These are phyloP conservation scores for Poterioochromonas sp. DNA, from an alignment of 352 stramenopile genomes.

Conservation along the genomic window DNA sequence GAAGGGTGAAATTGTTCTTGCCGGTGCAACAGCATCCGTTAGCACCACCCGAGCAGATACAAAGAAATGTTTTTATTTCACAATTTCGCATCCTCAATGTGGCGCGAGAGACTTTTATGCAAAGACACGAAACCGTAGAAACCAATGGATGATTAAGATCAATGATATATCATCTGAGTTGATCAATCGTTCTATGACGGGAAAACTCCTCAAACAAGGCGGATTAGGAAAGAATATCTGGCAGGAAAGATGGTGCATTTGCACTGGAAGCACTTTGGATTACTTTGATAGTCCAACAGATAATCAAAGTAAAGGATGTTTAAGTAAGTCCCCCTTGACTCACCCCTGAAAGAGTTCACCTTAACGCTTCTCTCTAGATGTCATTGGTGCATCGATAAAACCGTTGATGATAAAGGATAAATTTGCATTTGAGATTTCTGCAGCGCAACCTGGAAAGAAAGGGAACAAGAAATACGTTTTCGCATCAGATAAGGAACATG, in stretches of 20 bases:
- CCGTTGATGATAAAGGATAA: background rate
- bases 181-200: background rate
- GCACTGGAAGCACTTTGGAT: background rate
- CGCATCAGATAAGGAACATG: background rate
- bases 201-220: constrained; percentile 4
- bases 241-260: constrained; percentile 23
- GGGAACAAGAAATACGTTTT: background rate
- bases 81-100: constrained; percentile 5
- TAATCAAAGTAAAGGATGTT: background rate
- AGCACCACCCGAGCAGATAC: background rate
- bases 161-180: background rate
- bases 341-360: background rate
- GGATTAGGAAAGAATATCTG: background rate
- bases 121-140: background rate
- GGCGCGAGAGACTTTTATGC: background rate
- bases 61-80: constrained; percentile 10
- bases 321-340: too few species aligned
- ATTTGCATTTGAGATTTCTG: background rate
- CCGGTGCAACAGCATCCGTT: background rate
- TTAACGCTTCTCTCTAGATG: background rate
- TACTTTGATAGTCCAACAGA: background rate
- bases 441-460: background rate
- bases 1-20: constrained; percentile 23
- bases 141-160: background rate
- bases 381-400: background rate